Conservation (phyloP, 1,284 basidiomycete species). For the Ceratobasidium sp. region DNA sequence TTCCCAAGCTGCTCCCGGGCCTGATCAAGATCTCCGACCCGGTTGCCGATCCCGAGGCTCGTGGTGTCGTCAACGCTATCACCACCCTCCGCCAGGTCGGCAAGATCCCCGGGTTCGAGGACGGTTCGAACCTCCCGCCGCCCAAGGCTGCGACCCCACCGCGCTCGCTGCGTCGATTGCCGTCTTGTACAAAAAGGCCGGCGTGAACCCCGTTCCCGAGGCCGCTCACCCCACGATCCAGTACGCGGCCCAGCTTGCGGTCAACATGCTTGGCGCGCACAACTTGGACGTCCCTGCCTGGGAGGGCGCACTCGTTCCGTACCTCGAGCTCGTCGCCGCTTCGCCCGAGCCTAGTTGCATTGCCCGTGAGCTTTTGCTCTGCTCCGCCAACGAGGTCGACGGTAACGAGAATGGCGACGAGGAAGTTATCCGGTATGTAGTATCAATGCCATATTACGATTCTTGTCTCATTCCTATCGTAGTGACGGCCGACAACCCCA, state of each 20-base stretch:
- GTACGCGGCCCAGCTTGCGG: constrained; percentile 84
- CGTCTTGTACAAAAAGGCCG: constrained; percentile 87
- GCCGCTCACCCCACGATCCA: constrained; percentile 57
- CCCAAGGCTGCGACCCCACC: constrained; percentile 60
- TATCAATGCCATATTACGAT: constrained; percentile 24
- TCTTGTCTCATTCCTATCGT: constrained; percentile 8
- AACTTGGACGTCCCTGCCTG: constrained; percentile 92
- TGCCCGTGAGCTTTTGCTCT: constrained; percentile 51
- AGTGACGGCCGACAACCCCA: constrained; percentile 82
- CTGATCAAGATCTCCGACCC: constrained; percentile 93
- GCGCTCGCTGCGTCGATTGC: constrained; percentile 76
- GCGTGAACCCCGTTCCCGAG: constrained; percentile 68
- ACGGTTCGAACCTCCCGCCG: too few species aligned
- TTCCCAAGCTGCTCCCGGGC: constrained; percentile 94
- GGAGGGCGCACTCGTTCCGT: constrained; percentile 82
- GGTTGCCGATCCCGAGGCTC: constrained; percentile 96
- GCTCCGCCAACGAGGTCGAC: constrained; percentile 84
- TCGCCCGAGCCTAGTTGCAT: too few species aligned
- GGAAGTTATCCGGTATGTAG: constrained; percentile 84
- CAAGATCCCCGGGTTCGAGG: too few species aligned
- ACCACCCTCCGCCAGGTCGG: constrained; percentile 77
- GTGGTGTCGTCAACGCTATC: constrained; percentile 91
- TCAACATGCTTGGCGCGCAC: constrained; percentile 89
- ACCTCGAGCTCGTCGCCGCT: constrained; percentile 70
- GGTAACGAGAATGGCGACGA: constrained; percentile 79